A percentile compares a stretch with the other conserved stretches of the same genome.
Conservation (phyloP, 2,329 filamentous ascomycete species). For the Fusarium luffae region DNA sequence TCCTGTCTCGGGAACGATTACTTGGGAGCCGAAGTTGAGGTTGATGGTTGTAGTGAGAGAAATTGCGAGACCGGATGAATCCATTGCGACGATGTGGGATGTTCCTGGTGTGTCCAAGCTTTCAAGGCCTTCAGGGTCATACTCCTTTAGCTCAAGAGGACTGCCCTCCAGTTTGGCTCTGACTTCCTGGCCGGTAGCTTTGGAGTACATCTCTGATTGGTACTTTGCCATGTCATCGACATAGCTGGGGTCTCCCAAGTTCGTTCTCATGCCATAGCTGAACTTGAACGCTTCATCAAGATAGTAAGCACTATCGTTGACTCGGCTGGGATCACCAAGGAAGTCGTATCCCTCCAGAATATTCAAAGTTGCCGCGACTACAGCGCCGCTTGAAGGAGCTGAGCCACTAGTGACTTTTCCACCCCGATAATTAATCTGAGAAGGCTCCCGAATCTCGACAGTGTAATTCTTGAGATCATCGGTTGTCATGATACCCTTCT, state of each 20-base stretch:
- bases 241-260: conserved; percentile 82
- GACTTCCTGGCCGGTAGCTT: conserved; percentile 64
- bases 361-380: conserved; percentile 79
- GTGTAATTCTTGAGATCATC: conserved; percentile 79
- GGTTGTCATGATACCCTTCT: conserved; percentile 81
- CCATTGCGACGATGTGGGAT: conserved; percentile 73
- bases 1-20: conserved; percentile 85
- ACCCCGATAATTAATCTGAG: conserved; percentile 73
- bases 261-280: conserved; percentile 77
- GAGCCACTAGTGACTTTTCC: conserved; percentile 74
- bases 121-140: conserved; percentile 60
- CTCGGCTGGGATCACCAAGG: conserved; percentile 66
- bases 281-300: conserved; percentile 88
- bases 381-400: conserved; percentile 78
- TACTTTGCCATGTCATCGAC: conserved; percentile 68
- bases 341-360: conserved; percentile 76
- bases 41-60: conserved; percentile 86
- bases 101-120: conserved; percentile 73
- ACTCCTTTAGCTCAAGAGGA: conserved; percentile 55
- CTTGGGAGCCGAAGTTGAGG: conserved; percentile 77
- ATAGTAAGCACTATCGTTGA: conserved; percentile 76
- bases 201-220: conserved; percentile 74
- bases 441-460: conserved; percentile 69
- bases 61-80: conserved; percentile 76
- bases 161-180: conserved; percentile 59